Evolutionary conservation across 1,139 yeast species (phyloP).

Genomic region (Arxiozyma slooffiae): DNA sequence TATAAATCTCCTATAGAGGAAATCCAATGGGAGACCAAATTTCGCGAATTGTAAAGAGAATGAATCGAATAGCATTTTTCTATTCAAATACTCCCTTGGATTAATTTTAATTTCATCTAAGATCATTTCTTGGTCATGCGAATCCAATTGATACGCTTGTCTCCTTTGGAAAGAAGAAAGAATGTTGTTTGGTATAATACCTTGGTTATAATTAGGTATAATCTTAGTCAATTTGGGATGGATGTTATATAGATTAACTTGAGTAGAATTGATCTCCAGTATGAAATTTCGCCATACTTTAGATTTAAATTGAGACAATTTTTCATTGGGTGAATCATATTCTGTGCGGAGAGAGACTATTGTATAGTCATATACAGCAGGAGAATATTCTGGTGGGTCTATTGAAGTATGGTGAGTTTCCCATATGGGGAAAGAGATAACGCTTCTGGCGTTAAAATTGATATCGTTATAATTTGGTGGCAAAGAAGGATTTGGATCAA

Average conservation of each 20-base stretch:
- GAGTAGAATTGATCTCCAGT: conserved; percentile 64
- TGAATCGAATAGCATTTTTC: conserved; percentile 37
- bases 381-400: conserved; percentile 43
- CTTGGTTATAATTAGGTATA: conserved; percentile 9
- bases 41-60: conserved; percentile 60
- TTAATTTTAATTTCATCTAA: conserved; percentile 21
- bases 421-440: conserved; percentile 39
- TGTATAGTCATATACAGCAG: conserved; percentile 50
- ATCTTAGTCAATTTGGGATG: conserved; percentile 2
- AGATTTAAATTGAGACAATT: conserved; percentile 36
- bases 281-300: conserved; percentile 56
- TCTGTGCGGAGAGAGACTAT: conserved; percentile 49
- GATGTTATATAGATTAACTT: conserved; percentile 47
- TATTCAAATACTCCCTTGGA: conserved; percentile 29
- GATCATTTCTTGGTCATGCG: conserved; percentile 26
- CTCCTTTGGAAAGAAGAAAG: conserved; percentile 11
- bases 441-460: conserved; percentile 31
- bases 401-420: conserved; percentile 17
- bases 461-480: conserved; percentile 39
- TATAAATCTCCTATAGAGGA: conserved; percentile 36
- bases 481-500: conserved; percentile 43
- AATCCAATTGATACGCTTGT: conserved; percentile 17
- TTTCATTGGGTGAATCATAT: conserved; percentile 58
- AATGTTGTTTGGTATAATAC: conserved; percentile 1
- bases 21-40: conserved; percentile 61